Percentiles rank a stretch among this genome's conserved stretches.
These are phyloP conservation scores for Phaeophleospora eucalypticola DNA, from an alignment of 2,329 filamentous ascomycete species.

Conservation along the genomic window DNA sequence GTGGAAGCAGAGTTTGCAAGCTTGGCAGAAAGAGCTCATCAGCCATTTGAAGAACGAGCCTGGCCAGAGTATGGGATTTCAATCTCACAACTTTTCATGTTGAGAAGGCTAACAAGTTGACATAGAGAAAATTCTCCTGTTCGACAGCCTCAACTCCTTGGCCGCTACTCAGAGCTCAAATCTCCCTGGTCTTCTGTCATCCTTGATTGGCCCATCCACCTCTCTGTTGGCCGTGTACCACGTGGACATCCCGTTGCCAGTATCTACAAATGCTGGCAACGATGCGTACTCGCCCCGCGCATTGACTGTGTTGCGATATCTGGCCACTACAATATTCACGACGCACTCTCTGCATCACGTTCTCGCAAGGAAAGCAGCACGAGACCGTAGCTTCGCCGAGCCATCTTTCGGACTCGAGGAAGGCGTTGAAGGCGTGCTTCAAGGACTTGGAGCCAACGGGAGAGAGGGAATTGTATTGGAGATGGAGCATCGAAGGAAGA, in stretches of 20 bases:
- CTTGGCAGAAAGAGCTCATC: slow-evolving; percentile 30
- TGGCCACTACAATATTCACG: slow-evolving; percentile 81
- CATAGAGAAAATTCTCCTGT: slow-evolving; percentile 67
- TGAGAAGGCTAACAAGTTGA: slow-evolving; percentile 4
- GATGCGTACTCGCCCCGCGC: slow-evolving; percentile 61
- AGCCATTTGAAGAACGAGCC: slow-evolving; percentile 19
- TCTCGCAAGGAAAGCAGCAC: slow-evolving; percentile 68
- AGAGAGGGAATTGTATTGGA: slow-evolving; percentile 64
- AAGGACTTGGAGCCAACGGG: slow-evolving; percentile 59
- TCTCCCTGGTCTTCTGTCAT: slow-evolving; percentile 66
- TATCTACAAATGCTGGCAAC: slow-evolving; percentile 23
- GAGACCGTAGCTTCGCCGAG: slow-evolving; percentile 67
- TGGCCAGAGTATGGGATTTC: slow-evolving; percentile 16
- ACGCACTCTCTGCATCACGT: slow-evolving; percentile 70
- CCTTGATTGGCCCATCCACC: slow-evolving; percentile 60
- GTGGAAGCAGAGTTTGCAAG: slow-evolving; percentile 29
- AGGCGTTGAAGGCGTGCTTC: slow-evolving; percentile 70
- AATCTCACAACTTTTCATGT: neutral
- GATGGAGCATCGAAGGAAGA: slow-evolving; percentile 82
- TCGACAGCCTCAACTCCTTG: slow-evolving; percentile 75
- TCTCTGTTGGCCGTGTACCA: slow-evolving; percentile 81
- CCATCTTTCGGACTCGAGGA: slow-evolving; percentile 77
- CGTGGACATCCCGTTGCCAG: slow-evolving; percentile 63
- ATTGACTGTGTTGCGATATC: slow-evolving; percentile 69
- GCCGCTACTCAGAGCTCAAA: slow-evolving; percentile 52